Evolutionary conservation across 2,329 filamentous ascomycete species (phyloP), one percentile per base, ranked within the genome.

Genomic region (Parastagonospora avenae): DNA sequence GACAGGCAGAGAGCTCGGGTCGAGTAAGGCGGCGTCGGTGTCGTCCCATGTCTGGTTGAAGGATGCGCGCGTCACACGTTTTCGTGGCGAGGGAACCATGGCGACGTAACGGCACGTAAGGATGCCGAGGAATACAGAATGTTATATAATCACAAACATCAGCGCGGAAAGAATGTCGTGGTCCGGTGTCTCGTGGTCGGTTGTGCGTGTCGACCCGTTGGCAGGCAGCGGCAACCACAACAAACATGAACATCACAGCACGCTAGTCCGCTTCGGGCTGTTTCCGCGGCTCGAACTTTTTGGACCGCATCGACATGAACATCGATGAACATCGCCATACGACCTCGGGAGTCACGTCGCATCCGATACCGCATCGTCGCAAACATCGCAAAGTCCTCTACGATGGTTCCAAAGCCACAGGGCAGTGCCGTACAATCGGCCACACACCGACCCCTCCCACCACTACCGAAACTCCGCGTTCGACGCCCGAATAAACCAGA

Each of bases 381-480:
- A 28, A 27, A 33, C 45, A 31, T 16, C 40, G 15, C 32, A 29
- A 14, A 40, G 40, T 32, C 48, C 28, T 41, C 24, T 62, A 57
- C 46, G 30, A 74, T 74, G 70, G 70, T 72, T 4, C 71, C 71
- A 3, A 74, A 74, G 49, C 71, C 71, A 11, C 67, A 71, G 42
- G 64, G 63, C 41, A 54, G 58, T 33, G 57, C 70, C 48, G 59
- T 66, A 28, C 68, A 71, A 57, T 69, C 73, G 49, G 67, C 65
- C 58, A 74, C 74, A 19, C 70, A 75, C 51, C 78, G 80, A 33
- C 79, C 80, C 56, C 77, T 86, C 11, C 84, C 84, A 32, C 84
- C 84, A 15, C 77, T 86, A 2, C 81, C 79, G 4, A 85, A 86
- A 67, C 80, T 90, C 50, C 83, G 84, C 63, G 81, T 90, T 42